Conservation (phyloP, 1,284 basidiomycete species). For the Sporisorium exsertum region DNA sequence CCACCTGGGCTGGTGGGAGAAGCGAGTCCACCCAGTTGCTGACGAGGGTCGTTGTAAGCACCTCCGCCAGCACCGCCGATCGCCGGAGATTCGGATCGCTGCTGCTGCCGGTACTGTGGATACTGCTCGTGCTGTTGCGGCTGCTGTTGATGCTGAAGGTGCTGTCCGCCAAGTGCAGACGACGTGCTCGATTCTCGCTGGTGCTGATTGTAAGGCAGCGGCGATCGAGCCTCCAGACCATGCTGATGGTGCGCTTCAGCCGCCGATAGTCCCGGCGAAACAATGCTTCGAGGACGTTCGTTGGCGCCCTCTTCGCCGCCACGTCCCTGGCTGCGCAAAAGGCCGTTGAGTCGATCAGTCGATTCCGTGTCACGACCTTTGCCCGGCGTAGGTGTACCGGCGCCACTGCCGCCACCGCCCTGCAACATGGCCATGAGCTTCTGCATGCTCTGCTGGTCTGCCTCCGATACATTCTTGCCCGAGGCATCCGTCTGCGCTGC, state of each 20-base stretch:
- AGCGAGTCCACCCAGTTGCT: conserved; percentile 27
- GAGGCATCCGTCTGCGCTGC: conserved; percentile 27
- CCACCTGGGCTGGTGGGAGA: conserved; percentile 26
- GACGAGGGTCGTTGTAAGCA: conserved; percentile 33
- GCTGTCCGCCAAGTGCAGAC: conserved; percentile 5
- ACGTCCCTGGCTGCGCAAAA: conserved; percentile 29
- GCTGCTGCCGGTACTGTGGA: conserved; percentile 25
- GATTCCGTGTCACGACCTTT: conserved; percentile 23
- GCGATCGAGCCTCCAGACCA: conserved; percentile 37
- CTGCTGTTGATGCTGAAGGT: conserved; percentile 31
- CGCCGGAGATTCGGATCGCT: conserved; percentile 40
- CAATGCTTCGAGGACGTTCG: conserved; percentile 31
- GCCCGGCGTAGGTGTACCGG: conserved; percentile 24
- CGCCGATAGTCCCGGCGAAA: conserved; percentile 29
- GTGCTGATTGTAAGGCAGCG: conserved; percentile 42
- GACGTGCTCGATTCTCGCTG: conserved; percentile 43
- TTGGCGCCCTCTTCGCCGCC: conserved; percentile 22
- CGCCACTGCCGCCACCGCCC: conserved; percentile 38
- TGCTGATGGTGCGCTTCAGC: conserved; percentile 22
- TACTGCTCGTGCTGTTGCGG: conserved; percentile 23
- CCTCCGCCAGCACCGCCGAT: conserved; percentile 13
- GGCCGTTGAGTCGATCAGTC: conserved; percentile 32
- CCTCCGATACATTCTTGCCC: conserved; percentile 52
- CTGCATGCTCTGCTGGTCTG: conserved; percentile 67
- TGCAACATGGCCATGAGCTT: conserved; percentile 68